Percentiles rank a stretch among this genome's conserved stretches.
phyloP scores from a whole-genome alignment of 2,329 filamentous ascomycete species.

The Anisogramma anomala region DNA sequence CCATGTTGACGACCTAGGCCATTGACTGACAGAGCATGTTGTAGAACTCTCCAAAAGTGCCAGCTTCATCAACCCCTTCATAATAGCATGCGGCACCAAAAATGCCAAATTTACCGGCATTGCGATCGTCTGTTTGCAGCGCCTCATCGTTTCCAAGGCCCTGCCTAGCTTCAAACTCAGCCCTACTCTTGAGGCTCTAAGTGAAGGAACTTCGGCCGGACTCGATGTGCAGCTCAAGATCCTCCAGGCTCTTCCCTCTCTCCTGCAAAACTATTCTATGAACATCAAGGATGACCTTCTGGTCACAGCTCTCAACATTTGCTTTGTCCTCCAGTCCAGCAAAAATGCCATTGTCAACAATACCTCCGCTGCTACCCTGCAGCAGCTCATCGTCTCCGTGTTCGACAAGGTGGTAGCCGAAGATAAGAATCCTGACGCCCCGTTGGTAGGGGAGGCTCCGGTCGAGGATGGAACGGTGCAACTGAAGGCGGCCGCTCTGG shows the following conservation, averaged over 20 bases:
- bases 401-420: constrained; percentile 84
- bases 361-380: constrained; percentile 89
- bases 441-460: constrained; percentile 55
- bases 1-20: background rate
- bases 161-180: constrained; percentile 68
- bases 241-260: constrained; percentile 75
- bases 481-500: constrained; percentile 65
- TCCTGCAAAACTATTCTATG: constrained; percentile 79
- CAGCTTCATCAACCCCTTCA: constrained; percentile 84
- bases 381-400: constrained; percentile 82
- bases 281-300: constrained; percentile 74
- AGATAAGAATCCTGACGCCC: constrained; percentile 54
- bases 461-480: constrained; percentile 52
- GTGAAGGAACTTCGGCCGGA: constrained; percentile 67
- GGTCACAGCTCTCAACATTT: constrained; percentile 75
- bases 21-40: constrained; percentile 8
- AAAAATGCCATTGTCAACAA: constrained; percentile 92
- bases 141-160: constrained; percentile 71
- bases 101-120: constrained; percentile 85
- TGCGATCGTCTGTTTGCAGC: constrained; percentile 78
- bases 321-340: constrained; percentile 78
- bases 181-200: constrained; percentile 79
- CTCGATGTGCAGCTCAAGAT: constrained; percentile 94
- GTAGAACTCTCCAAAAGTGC: constrained; percentile 71
- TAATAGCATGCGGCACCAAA: constrained; percentile 81